Evolutionary conservation across 2,329 filamentous ascomycete genomes (phyloP).

Genomic region (Trichoderma semiorbis): DNA sequence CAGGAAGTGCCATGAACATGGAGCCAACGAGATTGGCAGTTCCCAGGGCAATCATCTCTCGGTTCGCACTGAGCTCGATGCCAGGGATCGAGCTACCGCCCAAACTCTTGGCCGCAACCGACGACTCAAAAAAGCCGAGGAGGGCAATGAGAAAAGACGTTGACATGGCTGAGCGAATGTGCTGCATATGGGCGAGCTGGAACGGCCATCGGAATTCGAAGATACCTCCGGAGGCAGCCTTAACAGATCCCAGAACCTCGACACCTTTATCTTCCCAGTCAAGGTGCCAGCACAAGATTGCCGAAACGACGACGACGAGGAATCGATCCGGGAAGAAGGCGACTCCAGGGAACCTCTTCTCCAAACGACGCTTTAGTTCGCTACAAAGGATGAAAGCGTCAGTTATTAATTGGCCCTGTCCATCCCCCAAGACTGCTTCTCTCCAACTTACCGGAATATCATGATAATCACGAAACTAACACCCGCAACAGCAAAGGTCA

Average conservation of each 20-base stretch:
- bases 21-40: conserved; percentile 87
- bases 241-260: conserved; percentile 76
- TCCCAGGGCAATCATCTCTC: conserved; percentile 88
- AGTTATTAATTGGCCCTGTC: not conserved
- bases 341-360: conserved; percentile 73
- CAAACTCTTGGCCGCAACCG: conserved; percentile 89
- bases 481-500: conserved; percentile 74
- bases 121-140: conserved; percentile 97
- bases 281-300: conserved; percentile 71
- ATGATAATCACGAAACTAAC: conserved; percentile 85
- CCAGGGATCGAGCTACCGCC: conserved; percentile 66
- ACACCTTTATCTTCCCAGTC: conserved; percentile 78
- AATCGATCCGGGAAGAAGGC: conserved; percentile 93
- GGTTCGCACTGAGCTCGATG: conserved; percentile 82
- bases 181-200: conserved; percentile 67
- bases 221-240: conserved; percentile 64
- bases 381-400: conserved; percentile 40
- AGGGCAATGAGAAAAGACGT: conserved; percentile 92
- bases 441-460: conserved; percentile 65
- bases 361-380: conserved; percentile 74
- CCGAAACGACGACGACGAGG: conserved; percentile 79
- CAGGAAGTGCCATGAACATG: conserved; percentile 87
- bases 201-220: conserved; percentile 90
- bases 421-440: not conserved
- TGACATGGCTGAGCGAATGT: conserved; percentile 81